phyloP scores from a whole-genome alignment of 306 rosid genomes.

The Acacia crassicarpa region DNA sequence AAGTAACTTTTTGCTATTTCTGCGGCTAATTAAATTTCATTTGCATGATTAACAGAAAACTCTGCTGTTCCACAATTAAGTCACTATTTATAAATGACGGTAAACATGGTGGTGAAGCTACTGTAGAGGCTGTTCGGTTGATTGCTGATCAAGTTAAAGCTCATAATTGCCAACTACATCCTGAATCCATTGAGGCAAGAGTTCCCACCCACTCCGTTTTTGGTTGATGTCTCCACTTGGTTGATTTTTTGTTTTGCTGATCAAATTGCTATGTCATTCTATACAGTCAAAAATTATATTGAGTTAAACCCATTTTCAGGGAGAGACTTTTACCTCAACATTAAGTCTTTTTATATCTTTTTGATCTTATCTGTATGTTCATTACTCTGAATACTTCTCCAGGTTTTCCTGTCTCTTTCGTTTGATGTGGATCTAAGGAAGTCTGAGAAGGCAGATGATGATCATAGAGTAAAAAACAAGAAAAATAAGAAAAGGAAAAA shows the following conservation, averaged over 20 bases:
- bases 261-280: slow-evolving; percentile 10
- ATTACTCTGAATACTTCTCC: slow-evolving; percentile 38
- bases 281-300: slow-evolving; percentile 7
- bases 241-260: slow-evolving; percentile 8
- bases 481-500: slow-evolving; percentile 66
- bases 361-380: slow-evolving; percentile 8
- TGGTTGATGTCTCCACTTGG: background rate
- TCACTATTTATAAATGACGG: slow-evolving; percentile 83
- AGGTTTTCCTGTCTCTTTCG: slow-evolving; percentile 82
- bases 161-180: slow-evolving; percentile 77
- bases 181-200: slow-evolving; percentile 76
- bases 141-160: slow-evolving; percentile 81
- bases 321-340: slow-evolving; percentile 18
- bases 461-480: slow-evolving; percentile 55
- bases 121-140: slow-evolving; percentile 86
- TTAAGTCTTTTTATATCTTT: slow-evolving; percentile 3
- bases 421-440: slow-evolving; percentile 82
- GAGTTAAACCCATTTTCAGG: slow-evolving; percentile 4
- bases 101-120: slow-evolving; percentile 88
- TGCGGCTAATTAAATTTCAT: slow-evolving; percentile 14
- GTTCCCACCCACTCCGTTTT: background rate
- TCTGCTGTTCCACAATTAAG: slow-evolving; percentile 70
- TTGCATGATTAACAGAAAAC: slow-evolving; percentile 63
- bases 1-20: background rate
- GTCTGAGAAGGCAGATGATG: slow-evolving; percentile 55